Percentiles rank a stretch among this genome's conserved stretches.
Evolutionary conservation across 306 rosid species (phyloP).

Genomic region (Cucurbita maxima): DNA sequence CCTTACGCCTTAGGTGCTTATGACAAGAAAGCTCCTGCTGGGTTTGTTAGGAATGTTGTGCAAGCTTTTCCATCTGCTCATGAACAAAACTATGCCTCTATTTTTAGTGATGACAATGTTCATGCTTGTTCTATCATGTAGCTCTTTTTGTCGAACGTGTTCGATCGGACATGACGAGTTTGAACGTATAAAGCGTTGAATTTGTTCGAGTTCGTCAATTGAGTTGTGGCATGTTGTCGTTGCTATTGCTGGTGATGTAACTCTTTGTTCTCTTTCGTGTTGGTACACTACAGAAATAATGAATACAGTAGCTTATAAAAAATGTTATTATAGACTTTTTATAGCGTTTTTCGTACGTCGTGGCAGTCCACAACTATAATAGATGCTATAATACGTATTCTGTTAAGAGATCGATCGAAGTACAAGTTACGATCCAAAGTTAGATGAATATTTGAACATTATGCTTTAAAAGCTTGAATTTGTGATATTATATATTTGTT

Average conservation of each 20-base stretch:
- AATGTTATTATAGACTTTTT: too few species aligned
- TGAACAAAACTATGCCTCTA: constrained; percentile 39
- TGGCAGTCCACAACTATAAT: too few species aligned
- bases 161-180: neutral
- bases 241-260: neutral
- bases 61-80: constrained; percentile 35
- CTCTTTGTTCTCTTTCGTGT: neutral
- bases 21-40: constrained; percentile 72
- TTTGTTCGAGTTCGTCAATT: neutral
- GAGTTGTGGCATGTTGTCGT: neutral
- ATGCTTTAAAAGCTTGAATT: too few species aligned
- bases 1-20: constrained; percentile 55
- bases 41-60: constrained; percentile 37
- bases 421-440: too few species aligned
- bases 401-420: too few species aligned
- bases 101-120: constrained; percentile 78
- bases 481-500: too few species aligned
- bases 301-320: too few species aligned
- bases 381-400: too few species aligned
- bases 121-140: constrained; percentile 75
- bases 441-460: too few species aligned
- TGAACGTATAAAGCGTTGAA: neutral
- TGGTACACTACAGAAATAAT: too few species aligned
- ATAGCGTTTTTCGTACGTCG: too few species aligned
- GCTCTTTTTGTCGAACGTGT: neutral